Base-by-base conservation (phyloP, 768 basidiomycete species). In the Russula abietina region DNA sequence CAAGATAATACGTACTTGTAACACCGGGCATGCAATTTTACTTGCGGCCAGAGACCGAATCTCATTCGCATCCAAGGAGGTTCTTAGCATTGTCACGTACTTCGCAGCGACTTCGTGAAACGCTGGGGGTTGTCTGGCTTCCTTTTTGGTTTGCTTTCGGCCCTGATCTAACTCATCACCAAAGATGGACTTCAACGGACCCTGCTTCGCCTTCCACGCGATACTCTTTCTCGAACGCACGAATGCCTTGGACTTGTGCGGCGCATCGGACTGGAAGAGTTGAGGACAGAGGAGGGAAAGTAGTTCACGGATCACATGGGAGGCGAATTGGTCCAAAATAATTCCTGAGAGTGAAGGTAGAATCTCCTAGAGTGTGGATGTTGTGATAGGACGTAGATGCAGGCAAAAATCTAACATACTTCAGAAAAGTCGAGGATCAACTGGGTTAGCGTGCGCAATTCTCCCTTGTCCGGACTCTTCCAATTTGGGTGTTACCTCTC, bases 211-310 rank as follows among this genome's bases (percentile, higher is more conserved):
- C 70, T 94, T 91, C 83, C 88, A 96, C 16, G 85, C 81, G 0
- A 83, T 80, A 64, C 88, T 92, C 74, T 88, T 91, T 72, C 91
- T 96, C 12, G 91, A 93, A n/a, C 94, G 83, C 36, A 91, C 65
- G 33, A 76, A 71, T 11, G 77, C 76, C 36, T 70, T 71, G 56
- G 70, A 69, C 58, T 75, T 75, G 16, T 74, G 67, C 17, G 68
- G 67, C 26, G 74, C 68, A 17, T 75, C 78, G 4, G 74, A 74
- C 16, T 76, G 65, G 4, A 81, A 78, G 2, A 83, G 69, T 32
- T 78, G 74, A 0, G 91, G 89, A 16, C 83, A 85, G n/a, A 97
- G 78, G 48, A 97, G 78, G 5, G 88, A 71, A 16, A 98, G 80
- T 2, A 98, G 74, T 26, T 88, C 84, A 41, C 95, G 87, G 51